These are phyloP conservation scores for Cicer yamashitae DNA, from an alignment of 306 rosid species.

Conservation along the genomic window DNA sequence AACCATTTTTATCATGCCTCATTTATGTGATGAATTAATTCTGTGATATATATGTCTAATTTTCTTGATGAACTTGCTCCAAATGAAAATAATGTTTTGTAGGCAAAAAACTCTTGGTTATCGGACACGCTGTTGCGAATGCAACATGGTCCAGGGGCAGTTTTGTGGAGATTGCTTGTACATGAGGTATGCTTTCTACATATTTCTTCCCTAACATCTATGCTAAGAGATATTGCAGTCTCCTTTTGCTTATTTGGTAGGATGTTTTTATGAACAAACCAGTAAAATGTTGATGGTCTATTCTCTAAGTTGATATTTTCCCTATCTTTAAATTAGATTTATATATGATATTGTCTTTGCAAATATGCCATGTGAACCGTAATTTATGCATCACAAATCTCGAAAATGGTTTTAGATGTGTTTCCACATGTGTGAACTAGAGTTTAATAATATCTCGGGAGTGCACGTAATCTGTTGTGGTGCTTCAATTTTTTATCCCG, in stretches of 20 bases:
- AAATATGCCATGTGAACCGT: slow-evolving; percentile 18
- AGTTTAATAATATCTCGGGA: background rate
- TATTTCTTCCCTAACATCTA: slow-evolving; percentile 25
- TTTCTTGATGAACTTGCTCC: slow-evolving; percentile 21
- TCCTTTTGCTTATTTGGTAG: slow-evolving; percentile 27
- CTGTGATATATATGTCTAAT: slow-evolving; percentile 18
- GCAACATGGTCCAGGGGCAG: slow-evolving; percentile 83
- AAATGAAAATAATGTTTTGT: slow-evolving; percentile 48
- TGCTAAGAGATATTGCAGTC: slow-evolving; percentile 22
- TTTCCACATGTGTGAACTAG: background rate
- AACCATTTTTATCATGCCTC: background rate
- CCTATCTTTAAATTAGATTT: background rate
- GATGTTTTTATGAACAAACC: slow-evolving; percentile 4
- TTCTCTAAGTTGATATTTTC: background rate
- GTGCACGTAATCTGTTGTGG: background rate
- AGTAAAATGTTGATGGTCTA: slow-evolving; percentile 16
- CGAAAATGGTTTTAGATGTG: slow-evolving; percentile 19
- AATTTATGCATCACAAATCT: background rate
- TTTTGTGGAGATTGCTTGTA: slow-evolving; percentile 98
- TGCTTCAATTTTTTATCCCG: slow-evolving; percentile 18
- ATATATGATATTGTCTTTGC: background rate
- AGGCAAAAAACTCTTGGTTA: slow-evolving; percentile 95
- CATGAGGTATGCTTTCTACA: slow-evolving; percentile 70
- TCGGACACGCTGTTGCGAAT: slow-evolving; percentile 75
- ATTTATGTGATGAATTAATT: background rate